A percentile compares a stretch with the other conserved stretches of the same genome.
Conservation (phyloP, 768 basidiomycete genomes). For the Suillus americanus region DNA sequence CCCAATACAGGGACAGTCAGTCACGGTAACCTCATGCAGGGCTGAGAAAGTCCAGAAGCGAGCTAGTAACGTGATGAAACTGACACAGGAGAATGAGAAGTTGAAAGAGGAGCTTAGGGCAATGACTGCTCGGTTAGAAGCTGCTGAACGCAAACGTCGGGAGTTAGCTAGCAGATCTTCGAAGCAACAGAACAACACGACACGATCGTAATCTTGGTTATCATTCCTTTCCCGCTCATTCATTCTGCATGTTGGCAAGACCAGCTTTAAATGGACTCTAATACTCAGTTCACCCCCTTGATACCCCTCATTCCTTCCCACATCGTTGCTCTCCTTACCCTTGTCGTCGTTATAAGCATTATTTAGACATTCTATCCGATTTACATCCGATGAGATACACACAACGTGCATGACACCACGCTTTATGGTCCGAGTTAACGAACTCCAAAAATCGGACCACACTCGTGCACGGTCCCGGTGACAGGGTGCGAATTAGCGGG, state of each 20-base stretch:
- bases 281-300: neutral
- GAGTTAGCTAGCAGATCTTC: slow-evolving; percentile 42
- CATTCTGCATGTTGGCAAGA: neutral
- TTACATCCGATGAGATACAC: slow-evolving; percentile 4
- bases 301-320: slow-evolving; percentile 5
- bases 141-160: slow-evolving; percentile 62
- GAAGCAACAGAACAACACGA: slow-evolving; percentile 12
- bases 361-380: slow-evolving; percentile 7
- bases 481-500: neutral
- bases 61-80: slow-evolving; percentile 73
- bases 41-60: slow-evolving; percentile 57
- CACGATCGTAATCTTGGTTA: slow-evolving; percentile 3
- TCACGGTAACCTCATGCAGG: slow-evolving; percentile 29
- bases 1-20: slow-evolving; percentile 29
- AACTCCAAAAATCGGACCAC: neutral
- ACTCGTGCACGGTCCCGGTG: neutral
- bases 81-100: slow-evolving; percentile 78
- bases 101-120: slow-evolving; percentile 73
- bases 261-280: neutral
- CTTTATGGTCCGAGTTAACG: slow-evolving; percentile 1
- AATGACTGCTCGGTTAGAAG: slow-evolving; percentile 73
- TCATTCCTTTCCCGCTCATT: neutral
- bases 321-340: neutral
- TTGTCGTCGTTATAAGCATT: slow-evolving; percentile 2
- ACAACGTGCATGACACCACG: neutral